These are phyloP conservation scores for Monosporascus sp. DNA, from an alignment of 2,329 filamentous ascomycete species.

Conservation along the genomic window DNA sequence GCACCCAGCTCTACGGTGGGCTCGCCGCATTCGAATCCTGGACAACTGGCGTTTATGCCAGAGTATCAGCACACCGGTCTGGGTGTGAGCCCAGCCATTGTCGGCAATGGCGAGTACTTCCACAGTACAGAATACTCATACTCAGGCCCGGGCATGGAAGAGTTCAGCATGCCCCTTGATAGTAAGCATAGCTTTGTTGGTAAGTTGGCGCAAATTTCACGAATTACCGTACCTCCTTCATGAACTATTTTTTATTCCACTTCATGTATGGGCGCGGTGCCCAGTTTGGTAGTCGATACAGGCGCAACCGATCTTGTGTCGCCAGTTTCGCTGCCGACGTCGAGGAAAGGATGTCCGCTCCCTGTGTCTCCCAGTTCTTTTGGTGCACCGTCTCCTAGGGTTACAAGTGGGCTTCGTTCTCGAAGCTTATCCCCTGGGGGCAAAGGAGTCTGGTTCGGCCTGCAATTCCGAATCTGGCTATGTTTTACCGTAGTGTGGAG, in stretches of 20 bases:
- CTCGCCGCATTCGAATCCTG: slow-evolving; percentile 59
- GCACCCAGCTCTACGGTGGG: slow-evolving; percentile 62
- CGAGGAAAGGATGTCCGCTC: background rate
- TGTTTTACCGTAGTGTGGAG: too few species aligned
- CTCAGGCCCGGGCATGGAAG: slow-evolving; percentile 44
- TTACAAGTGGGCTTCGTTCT: background rate
- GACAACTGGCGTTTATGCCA: slow-evolving; percentile 50
- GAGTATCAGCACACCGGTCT: slow-evolving; percentile 53
- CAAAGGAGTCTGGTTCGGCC: too few species aligned
- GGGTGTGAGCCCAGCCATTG: slow-evolving; percentile 58
- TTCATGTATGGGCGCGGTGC: slow-evolving; percentile 8
- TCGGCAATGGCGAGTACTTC: slow-evolving; percentile 50
- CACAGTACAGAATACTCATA: slow-evolving; percentile 52
- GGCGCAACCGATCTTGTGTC: background rate
- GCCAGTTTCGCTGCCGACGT: background rate
- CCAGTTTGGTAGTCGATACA: background rate
- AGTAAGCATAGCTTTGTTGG: slow-evolving; percentile 50
- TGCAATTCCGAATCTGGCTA: too few species aligned
- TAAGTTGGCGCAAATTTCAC: slow-evolving; percentile 43
- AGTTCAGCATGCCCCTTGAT: slow-evolving; percentile 43
- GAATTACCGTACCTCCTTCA: slow-evolving; percentile 11
- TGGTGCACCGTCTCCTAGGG: background rate
- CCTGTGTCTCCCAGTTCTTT: background rate
- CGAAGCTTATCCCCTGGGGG: too few species aligned
- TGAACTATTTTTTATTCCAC: slow-evolving; percentile 22